Evolutionary conservation across 331 rosid genomes (phyloP).

Genomic region (Stylosanthes scabra): DNA sequence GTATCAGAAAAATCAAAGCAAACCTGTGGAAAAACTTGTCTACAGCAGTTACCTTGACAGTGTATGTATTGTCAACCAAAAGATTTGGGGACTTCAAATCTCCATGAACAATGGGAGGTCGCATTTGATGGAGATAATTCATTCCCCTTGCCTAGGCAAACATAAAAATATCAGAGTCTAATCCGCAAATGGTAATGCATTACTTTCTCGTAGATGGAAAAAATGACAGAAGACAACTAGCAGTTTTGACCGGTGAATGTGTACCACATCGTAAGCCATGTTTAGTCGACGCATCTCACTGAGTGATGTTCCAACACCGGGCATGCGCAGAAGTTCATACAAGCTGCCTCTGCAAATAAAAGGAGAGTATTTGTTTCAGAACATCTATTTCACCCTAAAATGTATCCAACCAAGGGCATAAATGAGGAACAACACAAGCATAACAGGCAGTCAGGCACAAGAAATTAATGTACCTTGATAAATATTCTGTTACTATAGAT

Average conservation of each 20-base stretch:
- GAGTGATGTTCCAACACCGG: slow-evolving; percentile 59
- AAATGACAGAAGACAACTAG: slow-evolving; percentile 28
- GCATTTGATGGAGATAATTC: slow-evolving; percentile 94
- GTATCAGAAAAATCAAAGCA: slow-evolving; percentile 4
- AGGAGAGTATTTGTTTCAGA: slow-evolving; percentile 39
- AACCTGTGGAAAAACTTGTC: slow-evolving; percentile 3
- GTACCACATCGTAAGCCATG: slow-evolving; percentile 96
- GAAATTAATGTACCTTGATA: slow-evolving; percentile 68
- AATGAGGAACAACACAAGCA: slow-evolving; percentile 23
- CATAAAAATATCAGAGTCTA: slow-evolving; percentile 29
- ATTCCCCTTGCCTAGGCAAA: slow-evolving; percentile 86
- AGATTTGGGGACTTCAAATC: slow-evolving; percentile 98
- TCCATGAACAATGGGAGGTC: slow-evolving; percentile 95
- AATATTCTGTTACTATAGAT: slow-evolving; percentile 93
- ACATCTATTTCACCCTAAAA: slow-evolving; percentile 6
- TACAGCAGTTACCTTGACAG: slow-evolving; percentile 72
- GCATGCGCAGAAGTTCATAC: slow-evolving; percentile 74
- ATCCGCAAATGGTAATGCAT: not conserved
- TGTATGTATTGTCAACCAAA: slow-evolving; percentile 82
- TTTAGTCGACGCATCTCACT: slow-evolving; percentile 74
- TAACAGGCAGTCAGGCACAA: slow-evolving; percentile 23
- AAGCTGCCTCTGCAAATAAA: slow-evolving; percentile 86
- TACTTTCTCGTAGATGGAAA: slow-evolving; percentile 12
- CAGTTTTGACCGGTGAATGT: slow-evolving; percentile 31
- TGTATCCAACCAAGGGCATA: slow-evolving; percentile 20